Evolutionary conservation across 495 filamentous ascomycete genomes (phyloP), one percentile per base, ranked within the genome.

Genomic region (Neurospora africana): DNA sequence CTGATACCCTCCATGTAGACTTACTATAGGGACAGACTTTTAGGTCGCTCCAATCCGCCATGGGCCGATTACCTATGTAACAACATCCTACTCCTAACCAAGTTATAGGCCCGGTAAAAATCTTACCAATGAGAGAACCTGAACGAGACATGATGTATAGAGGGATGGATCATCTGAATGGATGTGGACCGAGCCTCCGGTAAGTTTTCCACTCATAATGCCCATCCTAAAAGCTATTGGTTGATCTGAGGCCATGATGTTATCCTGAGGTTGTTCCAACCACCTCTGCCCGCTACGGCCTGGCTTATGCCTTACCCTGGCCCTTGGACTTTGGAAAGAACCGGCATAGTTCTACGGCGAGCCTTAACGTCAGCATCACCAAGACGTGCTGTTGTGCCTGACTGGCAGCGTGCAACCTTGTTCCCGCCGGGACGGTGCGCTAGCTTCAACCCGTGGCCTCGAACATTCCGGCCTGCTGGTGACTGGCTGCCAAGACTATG

Each of bases 381-480:
- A 53, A 53, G 47, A 58, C 21, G 21, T 27, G 47, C 47, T 58
- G 47, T 58, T 11, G 47, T 58, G 47, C 47, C 27, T 61, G 15
- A 61, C 53, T 30, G 53, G 15, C 53, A 61, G 53, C 27, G 17
- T 65, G 53, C 53, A 65, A 33, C 53, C 53, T 33, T 65, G 27
- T 17, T 65, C 53, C 53, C 53, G 27, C 15, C 53, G 53, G 53
- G 53, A 65, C 53, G 53, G 53, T 65, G 53, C 53, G 53, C 53
- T 65, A 65, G 53, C 15, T 65, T 65, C 77, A 83, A 72, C 79
- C 53, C 53, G 53, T 61, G 53, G 21, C 27, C 67, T 83, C 82
- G 36, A 87, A 87, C 43, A 82, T 41, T 85, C 86, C 37, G 85
- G 86, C 0, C 84, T 88, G 39, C 80, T 90, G 37, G 81, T 83